These are phyloP conservation scores for Tremellales sp. DNA, from an alignment of 1,284 basidiomycete species.

Conservation along the genomic window DNA sequence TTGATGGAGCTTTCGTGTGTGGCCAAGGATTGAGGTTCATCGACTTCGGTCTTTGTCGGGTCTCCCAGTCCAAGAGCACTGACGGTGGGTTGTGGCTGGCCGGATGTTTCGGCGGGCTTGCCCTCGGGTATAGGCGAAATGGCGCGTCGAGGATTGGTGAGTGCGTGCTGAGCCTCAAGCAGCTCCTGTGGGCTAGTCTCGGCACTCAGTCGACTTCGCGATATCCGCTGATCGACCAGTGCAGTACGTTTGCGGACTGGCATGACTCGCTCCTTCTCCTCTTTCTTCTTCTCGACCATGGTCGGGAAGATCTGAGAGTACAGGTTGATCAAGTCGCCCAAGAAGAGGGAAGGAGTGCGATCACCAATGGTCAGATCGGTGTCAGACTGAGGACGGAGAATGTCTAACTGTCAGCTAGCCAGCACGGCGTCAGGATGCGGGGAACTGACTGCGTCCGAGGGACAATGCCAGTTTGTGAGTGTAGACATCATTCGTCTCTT, in stretches of 20 bases:
- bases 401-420: slow-evolving; percentile 51
- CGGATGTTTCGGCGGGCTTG: not conserved
- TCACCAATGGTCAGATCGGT: slow-evolving; percentile 78
- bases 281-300: slow-evolving; percentile 75
- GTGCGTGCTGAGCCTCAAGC: slow-evolving; percentile 43
- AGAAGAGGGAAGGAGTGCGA: slow-evolving; percentile 72
- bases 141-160: slow-evolving; percentile 14
- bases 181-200: slow-evolving; percentile 50
- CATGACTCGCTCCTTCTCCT: slow-evolving; percentile 73
- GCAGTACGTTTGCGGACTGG: slow-evolving; percentile 81
- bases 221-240: slow-evolving; percentile 78
- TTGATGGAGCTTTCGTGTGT: not conserved
- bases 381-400: slow-evolving; percentile 78
- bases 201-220: slow-evolving; percentile 53
- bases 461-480: slow-evolving; percentile 81
- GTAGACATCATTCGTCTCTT: slow-evolving; percentile 70
- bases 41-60: not conserved
- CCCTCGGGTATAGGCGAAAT: not conserved
- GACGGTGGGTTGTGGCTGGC: not conserved
- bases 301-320: slow-evolving; percentile 73
- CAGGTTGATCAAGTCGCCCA: slow-evolving; percentile 77
- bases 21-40: not conserved
- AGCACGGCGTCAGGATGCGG: not conserved
- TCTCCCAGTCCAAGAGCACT: not conserved
- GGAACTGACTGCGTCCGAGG: slow-evolving; percentile 70